phyloP scores from a whole-genome alignment of 495 filamentous ascomycete species.

The Penicillium argentinense region DNA sequence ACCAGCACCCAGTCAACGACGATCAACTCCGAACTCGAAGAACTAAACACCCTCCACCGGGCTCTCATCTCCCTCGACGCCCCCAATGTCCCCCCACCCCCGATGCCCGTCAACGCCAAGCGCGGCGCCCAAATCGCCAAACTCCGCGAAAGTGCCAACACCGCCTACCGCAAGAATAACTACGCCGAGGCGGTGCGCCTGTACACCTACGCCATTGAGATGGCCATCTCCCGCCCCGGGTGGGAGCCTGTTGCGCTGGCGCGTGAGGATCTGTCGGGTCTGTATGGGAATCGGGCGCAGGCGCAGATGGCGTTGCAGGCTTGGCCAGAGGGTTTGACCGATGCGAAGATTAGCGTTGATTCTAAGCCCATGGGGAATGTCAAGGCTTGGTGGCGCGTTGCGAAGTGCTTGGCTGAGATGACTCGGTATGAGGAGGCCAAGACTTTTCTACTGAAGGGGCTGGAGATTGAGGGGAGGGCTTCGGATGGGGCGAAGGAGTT shows the following conservation, averaged over 20 bases:
- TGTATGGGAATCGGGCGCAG: constrained; percentile 89
- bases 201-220: constrained; percentile 81
- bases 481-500: constrained; percentile 61
- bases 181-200: constrained; percentile 74
- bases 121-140: constrained; percentile 82
- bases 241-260: constrained; percentile 87
- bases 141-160: constrained; percentile 84
- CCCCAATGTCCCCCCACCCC: constrained; percentile 67
- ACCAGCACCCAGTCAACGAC: constrained; percentile 35
- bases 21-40: constrained; percentile 63
- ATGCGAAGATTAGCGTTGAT: constrained; percentile 89
- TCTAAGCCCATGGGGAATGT: constrained; percentile 81
- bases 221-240: constrained; percentile 75
- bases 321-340: constrained; percentile 80
- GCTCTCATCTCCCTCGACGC: constrained; percentile 57
- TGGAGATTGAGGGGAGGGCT: constrained; percentile 83
- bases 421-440: constrained; percentile 77
- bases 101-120: constrained; percentile 81
- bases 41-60: constrained; percentile 75
- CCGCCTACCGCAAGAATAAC: constrained; percentile 71
- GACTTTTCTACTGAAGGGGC: constrained; percentile 65
- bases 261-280: constrained; percentile 73
- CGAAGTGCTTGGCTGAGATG: constrained; percentile 87
- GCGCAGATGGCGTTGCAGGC: constrained; percentile 74
- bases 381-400: constrained; percentile 91